Base-by-base conservation (phyloP, 441 rosid species). In the Erodium moschatum region DNA sequence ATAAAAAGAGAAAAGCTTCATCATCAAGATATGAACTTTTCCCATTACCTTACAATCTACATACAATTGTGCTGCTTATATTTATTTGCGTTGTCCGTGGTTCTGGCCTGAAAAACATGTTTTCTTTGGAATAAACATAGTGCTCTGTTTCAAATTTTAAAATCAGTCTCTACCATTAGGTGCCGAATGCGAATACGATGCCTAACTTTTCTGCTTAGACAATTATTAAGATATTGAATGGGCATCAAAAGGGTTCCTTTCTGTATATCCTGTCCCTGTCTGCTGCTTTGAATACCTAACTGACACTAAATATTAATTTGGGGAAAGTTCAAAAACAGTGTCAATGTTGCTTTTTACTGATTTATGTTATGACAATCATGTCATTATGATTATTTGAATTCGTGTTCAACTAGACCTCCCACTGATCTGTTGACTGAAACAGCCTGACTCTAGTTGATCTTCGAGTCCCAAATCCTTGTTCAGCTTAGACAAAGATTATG, bases 201-300 rank as follows among this genome's bases (percentile, higher is more conserved):
- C 62, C 24, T 5, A 19, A 2, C 24, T 56, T 56, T 56, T 56
- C 11, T 56, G 62, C 27, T 56, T 56, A 1, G 62, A 56, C 7
- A 56, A 56, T 7, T 24, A 56, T 19, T 46, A 46, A n/a, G 62
- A 56, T 56, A 56, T 56, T 18, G 62, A 56, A 56, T 56, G 62
- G 27, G 62, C 62, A 56, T 19, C 54, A 46, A 46, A 12, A n/a
- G 54, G 15, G 54, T 46, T n/a, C 16, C 15, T 46, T 46, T 46
- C 54, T 46, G 54, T 46, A 12, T 46, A 46, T 46, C 54, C 5
- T 46, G 54, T 46, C 15, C 54, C 5, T 46, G n/a, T 46, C 6
- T 46, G 15, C 16, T 46, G n/a, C 16, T 38, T 38, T 2, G 1
- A 15, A 46, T 12, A 46, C 16, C 6, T 46, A 46, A 46, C 3